These are phyloP conservation scores for Niebla homalea DNA, from an alignment of 495 filamentous ascomycete species.

Conservation along the genomic window DNA sequence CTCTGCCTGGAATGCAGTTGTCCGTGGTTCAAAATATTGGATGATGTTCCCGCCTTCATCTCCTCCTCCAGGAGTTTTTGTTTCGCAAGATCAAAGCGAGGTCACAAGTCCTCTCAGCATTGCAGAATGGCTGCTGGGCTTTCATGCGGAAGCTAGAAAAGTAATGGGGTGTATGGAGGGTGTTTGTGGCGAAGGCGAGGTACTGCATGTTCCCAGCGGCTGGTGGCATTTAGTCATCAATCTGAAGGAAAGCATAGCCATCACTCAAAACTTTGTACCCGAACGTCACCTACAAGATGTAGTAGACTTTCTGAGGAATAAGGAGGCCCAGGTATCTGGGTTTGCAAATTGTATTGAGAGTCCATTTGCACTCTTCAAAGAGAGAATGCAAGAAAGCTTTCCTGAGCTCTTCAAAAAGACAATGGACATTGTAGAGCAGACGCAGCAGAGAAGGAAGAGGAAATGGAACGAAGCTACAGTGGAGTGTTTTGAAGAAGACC, in stretches of 20 bases:
- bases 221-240: slow-evolving; percentile 99
- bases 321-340: slow-evolving; percentile 72
- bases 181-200: slow-evolving; percentile 74
- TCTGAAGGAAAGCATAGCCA: slow-evolving; percentile 64
- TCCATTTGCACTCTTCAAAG: slow-evolving; percentile 65
- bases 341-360: slow-evolving; percentile 63
- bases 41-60: slow-evolving; percentile 72
- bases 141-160: slow-evolving; percentile 74
- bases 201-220: slow-evolving; percentile 81
- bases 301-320: slow-evolving; percentile 69
- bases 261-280: slow-evolving; percentile 95
- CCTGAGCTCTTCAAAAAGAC: slow-evolving; percentile 54
- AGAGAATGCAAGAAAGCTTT: slow-evolving; percentile 47
- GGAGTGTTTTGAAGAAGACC: slow-evolving; percentile 28
- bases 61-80: slow-evolving; percentile 77
- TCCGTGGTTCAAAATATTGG: slow-evolving; percentile 93
- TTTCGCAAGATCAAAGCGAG: slow-evolving; percentile 84
- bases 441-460: slow-evolving; percentile 51
- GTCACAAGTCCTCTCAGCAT: slow-evolving; percentile 92
- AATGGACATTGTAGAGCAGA: slow-evolving; percentile 49
- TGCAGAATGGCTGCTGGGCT: slow-evolving; percentile 85
- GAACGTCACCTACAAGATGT: slow-evolving; percentile 58
- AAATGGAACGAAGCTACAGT: slow-evolving; percentile 73
- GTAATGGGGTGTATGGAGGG: slow-evolving; percentile 76
- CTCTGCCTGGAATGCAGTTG: slow-evolving; percentile 91